Conservation (phyloP, 2,329 filamentous ascomycete species). For the Pseudogymnoascus sp. region DNA sequence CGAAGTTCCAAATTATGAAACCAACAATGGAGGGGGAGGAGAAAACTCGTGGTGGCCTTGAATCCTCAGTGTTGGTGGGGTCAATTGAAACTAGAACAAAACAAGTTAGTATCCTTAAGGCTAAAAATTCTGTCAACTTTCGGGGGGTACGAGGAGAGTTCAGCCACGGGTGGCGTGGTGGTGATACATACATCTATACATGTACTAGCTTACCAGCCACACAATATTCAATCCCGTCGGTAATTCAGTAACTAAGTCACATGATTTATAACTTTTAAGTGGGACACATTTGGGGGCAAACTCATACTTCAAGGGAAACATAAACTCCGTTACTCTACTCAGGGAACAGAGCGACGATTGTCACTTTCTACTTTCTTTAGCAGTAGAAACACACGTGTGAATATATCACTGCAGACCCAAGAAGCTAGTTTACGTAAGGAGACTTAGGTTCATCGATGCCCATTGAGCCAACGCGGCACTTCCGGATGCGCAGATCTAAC, state of each 20-base stretch:
- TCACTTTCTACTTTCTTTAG: background rate
- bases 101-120: background rate
- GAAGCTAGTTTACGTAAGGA: constrained; percentile 11
- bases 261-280: constrained; percentile 10
- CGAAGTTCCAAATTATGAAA: constrained; percentile 9
- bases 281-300: constrained; percentile 3
- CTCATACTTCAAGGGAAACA: background rate
- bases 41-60: constrained; percentile 13
- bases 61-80: constrained; percentile 11
- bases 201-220: background rate
- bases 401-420: constrained; percentile 3
- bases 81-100: background rate
- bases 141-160: background rate
- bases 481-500: constrained; percentile 12
- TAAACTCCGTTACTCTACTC: background rate
- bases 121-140: constrained; percentile 10
- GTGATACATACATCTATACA: background rate
- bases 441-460: background rate
- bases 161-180: constrained; percentile 7
- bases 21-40: constrained; percentile 12
- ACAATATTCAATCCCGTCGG: background rate
- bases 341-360: background rate
- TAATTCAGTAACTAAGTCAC: background rate
- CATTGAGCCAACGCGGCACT: background rate
- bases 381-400: background rate